A percentile compares a stretch with the other conserved stretches of the same genome.
phyloP scores from a whole-genome alignment of 805 yeast species.

The Metschnikowia shivogae region DNA sequence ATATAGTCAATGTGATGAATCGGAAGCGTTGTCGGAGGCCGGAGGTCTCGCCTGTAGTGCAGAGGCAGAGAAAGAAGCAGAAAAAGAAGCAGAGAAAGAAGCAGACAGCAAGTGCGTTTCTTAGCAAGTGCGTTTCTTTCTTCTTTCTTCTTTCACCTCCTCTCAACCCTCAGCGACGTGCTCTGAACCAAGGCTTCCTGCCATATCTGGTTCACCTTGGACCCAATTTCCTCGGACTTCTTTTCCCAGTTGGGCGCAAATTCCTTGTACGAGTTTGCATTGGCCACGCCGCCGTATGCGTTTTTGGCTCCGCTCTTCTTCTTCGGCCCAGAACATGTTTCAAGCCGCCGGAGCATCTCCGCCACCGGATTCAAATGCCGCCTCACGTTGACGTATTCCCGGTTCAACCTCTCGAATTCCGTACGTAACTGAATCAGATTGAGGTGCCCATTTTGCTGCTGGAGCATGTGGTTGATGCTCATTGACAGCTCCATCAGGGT shows the following conservation, averaged over 20 bases:
- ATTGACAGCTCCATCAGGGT: not conserved
- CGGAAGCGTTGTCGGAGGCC: too few species aligned
- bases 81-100: too few species aligned
- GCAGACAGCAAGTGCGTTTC: too few species aligned
- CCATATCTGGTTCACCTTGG: conserved; percentile 33
- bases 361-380: conserved; percentile 68
- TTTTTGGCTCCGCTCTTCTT: conserved; percentile 11
- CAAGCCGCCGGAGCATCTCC: conserved; percentile 54
- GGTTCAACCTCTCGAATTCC: conserved; percentile 73
- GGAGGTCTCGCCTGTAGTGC: too few species aligned
- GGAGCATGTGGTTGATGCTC: conserved; percentile 12
- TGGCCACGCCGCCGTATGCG: conserved; percentile 7
- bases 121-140: too few species aligned
- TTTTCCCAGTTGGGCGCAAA: conserved; percentile 31
- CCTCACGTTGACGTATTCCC: conserved; percentile 68
- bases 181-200: conserved; percentile 33
- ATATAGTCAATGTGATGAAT: too few species aligned
- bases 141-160: conserved; percentile 3
- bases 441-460: conserved; percentile 28
- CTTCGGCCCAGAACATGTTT: conserved; percentile 23
- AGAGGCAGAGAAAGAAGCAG: too few species aligned
- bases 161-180: conserved; percentile 12
- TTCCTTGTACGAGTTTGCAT: conserved; percentile 33
- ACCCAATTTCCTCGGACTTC: conserved; percentile 26
- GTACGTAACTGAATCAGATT: conserved; percentile 59